Evolutionary conservation across 164 flowering plant species (phyloP).

Genomic region (Warburgia ugandensis): DNA sequence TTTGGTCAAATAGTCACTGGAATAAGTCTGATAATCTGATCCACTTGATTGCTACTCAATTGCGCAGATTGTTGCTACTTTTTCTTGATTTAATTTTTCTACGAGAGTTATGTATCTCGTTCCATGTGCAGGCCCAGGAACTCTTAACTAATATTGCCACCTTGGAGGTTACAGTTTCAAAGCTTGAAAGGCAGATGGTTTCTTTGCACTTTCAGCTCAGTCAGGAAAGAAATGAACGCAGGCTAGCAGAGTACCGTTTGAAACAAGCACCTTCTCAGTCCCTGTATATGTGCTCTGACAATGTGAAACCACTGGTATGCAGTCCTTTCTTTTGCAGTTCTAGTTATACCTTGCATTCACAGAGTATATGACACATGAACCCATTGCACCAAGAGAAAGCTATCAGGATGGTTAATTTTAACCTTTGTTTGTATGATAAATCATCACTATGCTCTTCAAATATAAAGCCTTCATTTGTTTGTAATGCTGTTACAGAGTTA

Average conservation of each 20-base stretch:
- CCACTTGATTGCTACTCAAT: not conserved
- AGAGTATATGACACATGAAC: too few species aligned
- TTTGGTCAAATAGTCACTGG: too few species aligned
- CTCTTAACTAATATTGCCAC: constrained; percentile 44
- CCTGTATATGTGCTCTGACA: constrained; percentile 14
- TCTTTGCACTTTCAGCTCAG: constrained; percentile 60
- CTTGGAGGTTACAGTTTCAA: constrained; percentile 51
- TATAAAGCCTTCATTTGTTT: too few species aligned
- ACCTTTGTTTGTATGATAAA: too few species aligned
- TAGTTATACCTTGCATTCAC: too few species aligned
- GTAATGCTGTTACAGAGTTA: too few species aligned
- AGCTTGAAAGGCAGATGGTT: constrained; percentile 56
- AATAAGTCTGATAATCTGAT: not conserved
- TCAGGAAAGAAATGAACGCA: constrained; percentile 79
- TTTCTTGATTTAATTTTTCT: not conserved
- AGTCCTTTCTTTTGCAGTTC: not conserved
- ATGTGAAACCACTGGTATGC: constrained; percentile 14
- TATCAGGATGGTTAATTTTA: too few species aligned
- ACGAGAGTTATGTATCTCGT: constrained; percentile 4
- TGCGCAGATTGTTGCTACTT: not conserved
- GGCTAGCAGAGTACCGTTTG: constrained; percentile 52
- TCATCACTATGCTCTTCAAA: too few species aligned
- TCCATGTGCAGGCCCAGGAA: constrained; percentile 44
- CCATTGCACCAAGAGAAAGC: too few species aligned
- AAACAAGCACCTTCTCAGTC: constrained; percentile 35